phyloP scores from a whole-genome alignment of 1,284 basidiomycete species.

The Sporisorium graminicola region DNA sequence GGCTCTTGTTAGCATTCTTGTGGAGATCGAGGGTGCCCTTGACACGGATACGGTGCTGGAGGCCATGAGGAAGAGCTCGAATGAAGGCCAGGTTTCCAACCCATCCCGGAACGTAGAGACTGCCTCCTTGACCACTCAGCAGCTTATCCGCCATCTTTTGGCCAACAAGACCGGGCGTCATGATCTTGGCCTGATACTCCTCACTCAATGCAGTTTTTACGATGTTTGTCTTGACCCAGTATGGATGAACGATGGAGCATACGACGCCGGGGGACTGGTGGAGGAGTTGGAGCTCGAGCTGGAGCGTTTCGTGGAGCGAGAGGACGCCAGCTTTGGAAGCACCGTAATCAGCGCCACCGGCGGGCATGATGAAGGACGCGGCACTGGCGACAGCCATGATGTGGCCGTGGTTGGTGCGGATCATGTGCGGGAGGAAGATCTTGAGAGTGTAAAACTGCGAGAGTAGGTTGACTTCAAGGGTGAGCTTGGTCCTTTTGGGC shows the following conservation, averaged over 20 bases:
- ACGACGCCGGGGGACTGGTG: conserved; percentile 55
- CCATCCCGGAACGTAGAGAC: conserved; percentile 42
- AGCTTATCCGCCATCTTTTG: conserved; percentile 32
- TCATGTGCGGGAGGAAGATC: conserved; percentile 65
- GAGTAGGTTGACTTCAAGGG: conserved; percentile 63
- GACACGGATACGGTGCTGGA: conserved; percentile 29
- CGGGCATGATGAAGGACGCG: conserved; percentile 60
- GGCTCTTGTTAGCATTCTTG: conserved; percentile 8
- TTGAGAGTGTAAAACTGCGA: conserved; percentile 61
- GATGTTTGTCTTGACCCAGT: conserved; percentile 31
- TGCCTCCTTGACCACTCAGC: conserved; percentile 36
- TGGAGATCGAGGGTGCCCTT: conserved; percentile 21
- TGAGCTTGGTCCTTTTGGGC: conserved; percentile 43
- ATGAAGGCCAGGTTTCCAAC: conserved; percentile 33
- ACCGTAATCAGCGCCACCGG: conserved; percentile 60
- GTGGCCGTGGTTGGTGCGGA: conserved; percentile 65
- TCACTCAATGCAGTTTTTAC: too few species aligned
- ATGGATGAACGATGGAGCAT: conserved; percentile 33
- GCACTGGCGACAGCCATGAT: conserved; percentile 59
- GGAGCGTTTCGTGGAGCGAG: conserved; percentile 63
- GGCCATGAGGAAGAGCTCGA: conserved; percentile 20
- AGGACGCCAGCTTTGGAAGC: conserved; percentile 62
- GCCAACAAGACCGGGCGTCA: conserved; percentile 19
- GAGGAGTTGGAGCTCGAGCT: conserved; percentile 57
- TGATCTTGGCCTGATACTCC: conserved; percentile 24